Conservation (phyloP, 2,329 filamentous ascomycete genomes). For the Orbilia oligospora region DNA sequence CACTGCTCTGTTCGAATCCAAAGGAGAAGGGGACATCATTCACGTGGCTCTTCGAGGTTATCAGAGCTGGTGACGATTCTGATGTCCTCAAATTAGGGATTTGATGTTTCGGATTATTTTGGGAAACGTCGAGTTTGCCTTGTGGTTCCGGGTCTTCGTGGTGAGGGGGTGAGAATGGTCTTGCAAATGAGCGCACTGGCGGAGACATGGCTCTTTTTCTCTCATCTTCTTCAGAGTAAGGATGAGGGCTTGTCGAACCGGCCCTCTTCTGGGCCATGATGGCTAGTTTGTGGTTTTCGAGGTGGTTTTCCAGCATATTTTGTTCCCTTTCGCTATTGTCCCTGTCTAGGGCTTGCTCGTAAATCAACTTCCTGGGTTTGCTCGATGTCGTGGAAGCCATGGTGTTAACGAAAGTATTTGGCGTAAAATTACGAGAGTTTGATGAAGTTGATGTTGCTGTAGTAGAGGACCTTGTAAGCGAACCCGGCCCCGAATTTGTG, state of each 20-base stretch:
- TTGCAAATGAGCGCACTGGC: constrained; percentile 47
- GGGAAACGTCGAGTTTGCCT: constrained; percentile 11
- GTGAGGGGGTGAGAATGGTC: constrained; percentile 44
- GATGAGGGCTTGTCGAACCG: constrained; percentile 52
- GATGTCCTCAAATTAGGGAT: constrained; percentile 40
- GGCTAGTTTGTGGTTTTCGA: constrained; percentile 50
- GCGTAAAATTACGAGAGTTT: constrained; percentile 50
- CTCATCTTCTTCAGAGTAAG: constrained; percentile 56
- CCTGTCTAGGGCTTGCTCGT: constrained; percentile 64
- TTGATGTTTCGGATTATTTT: constrained; percentile 23
- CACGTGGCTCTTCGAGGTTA: background rate
- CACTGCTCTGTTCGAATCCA: constrained; percentile 36
- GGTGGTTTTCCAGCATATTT: constrained; percentile 27
- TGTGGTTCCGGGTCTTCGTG: constrained; percentile 33
- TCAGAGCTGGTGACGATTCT: constrained; percentile 17
- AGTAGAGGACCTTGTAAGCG: constrained; percentile 81
- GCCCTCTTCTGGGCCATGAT: constrained; percentile 53
- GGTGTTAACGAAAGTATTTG: constrained; percentile 26
- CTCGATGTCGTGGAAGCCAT: constrained; percentile 51
- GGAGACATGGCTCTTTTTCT: constrained; percentile 52
- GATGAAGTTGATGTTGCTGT: constrained; percentile 79
- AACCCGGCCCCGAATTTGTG: constrained; percentile 79
- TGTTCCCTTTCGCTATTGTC: constrained; percentile 55
- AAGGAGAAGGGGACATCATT: constrained; percentile 50
- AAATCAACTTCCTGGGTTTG: constrained; percentile 63